Evolutionary conservation across 2,329 filamentous ascomycete species (phyloP), one percentile per base, ranked within the genome.

Genomic region (Mariannaea sp.): DNA sequence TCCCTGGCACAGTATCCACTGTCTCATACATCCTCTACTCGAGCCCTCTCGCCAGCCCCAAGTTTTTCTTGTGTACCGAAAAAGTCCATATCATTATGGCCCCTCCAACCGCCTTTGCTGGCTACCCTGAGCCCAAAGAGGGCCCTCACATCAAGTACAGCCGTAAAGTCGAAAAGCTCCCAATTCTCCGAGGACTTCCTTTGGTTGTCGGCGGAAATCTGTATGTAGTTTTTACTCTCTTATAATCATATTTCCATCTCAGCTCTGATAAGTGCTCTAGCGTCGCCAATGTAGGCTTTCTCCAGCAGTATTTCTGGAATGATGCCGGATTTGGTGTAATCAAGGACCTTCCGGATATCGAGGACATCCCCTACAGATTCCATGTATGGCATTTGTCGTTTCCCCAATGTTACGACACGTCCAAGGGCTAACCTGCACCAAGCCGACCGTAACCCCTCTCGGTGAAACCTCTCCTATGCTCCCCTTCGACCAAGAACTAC

Each of bases 251-350:
- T 46, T 7, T 52, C n/a, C 57, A 38, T 40, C 48, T 56, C 50
- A 60, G 59, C 47, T 17, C 19, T 51, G 2, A 19, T n/a, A 17
- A 10, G 2, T 7, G 7, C 9, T 22, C 2, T 44, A 88, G 86
- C 16, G 71, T 92, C 36, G 76, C 82, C 1, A 82, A 80, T 20
- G 73, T 86, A n/a, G 73, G 76, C 9, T 77, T 81, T 36, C 57
- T 93, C 7, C 86, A 89, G 55, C 80, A 78, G 50, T 72, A 82
- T 39, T 78, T 92, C 57, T 95, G 87, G 86, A 75, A 73, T 42
- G 90, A 91, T 74, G 86, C 88, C 41, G 71, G 80, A 22, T 82
- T 86, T 51, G 75, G 74, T 24, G 67, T 64, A 14, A 66, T 80
- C 56, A 78, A 76, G 53, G 69, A 77, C 40, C 70, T 83, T 10